Conservation (phyloP, 108 stramenopile species). For the Pseudonitzschia pungens region DNA sequence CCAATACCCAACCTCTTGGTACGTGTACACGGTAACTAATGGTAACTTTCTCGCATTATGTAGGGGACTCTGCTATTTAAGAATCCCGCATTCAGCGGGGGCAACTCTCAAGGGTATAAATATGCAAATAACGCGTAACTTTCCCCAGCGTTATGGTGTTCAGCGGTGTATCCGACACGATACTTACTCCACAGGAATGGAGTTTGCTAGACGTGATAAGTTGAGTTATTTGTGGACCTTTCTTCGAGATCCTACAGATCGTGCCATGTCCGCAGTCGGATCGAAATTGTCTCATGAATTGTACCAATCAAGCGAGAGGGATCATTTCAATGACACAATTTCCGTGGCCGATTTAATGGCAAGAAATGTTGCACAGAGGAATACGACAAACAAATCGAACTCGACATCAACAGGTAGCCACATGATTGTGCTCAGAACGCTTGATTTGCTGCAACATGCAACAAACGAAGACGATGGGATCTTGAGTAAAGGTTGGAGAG, state of each 20-base stretch:
- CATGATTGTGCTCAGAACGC: not conserved
- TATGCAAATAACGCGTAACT: constrained; percentile 28
- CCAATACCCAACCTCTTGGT: too few relatives aligned
- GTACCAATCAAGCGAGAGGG: not conserved
- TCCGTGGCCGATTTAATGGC: too few relatives aligned
- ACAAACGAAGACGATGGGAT: constrained; percentile 22
- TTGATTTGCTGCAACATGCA: constrained; percentile 11
- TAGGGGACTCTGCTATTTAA: constrained; percentile 37
- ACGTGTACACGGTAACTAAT: too few relatives aligned
- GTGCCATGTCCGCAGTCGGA: constrained; percentile 22
- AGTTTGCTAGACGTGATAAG: constrained; percentile 20
- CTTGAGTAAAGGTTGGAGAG: constrained; percentile 37
- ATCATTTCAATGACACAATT: not conserved
- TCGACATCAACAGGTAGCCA: not conserved
- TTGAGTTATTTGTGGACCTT: constrained; percentile 36
- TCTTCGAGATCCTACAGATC: constrained; percentile 34
- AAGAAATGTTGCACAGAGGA: too few relatives aligned
- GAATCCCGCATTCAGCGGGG: constrained; percentile 27
- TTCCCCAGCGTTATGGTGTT: constrained; percentile 15
- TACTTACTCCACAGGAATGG: constrained; percentile 10
- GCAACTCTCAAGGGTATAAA: constrained; percentile 23
- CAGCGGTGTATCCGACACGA: constrained; percentile 32
- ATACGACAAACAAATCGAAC: not conserved
- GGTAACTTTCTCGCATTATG: too few relatives aligned
- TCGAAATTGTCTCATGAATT: constrained; percentile 4